Percentiles rank a stretch among this genome's conserved stretches.
Conservation (phyloP, 192 early-diverging fungal species). For the Mortierella hygrophila region DNA sequence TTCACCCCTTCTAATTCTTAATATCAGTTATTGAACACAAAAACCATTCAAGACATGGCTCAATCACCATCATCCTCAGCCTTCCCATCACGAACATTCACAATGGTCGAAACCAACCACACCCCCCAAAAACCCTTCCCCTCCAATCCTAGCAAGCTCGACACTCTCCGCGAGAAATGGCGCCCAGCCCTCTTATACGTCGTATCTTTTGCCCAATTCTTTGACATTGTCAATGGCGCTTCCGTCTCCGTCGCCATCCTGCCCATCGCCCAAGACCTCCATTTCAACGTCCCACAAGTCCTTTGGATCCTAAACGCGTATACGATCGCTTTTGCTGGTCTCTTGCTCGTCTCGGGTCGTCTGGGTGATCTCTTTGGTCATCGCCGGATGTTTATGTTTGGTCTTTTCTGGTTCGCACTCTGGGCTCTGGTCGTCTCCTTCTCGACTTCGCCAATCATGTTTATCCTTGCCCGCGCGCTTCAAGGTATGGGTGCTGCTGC, state of each 20-base stretch:
- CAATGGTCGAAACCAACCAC: not conserved
- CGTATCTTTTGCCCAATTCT: constrained; percentile 40
- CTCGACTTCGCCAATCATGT: constrained; percentile 40
- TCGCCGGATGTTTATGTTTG: constrained; percentile 45
- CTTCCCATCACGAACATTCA: not conserved
- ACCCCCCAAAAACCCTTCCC: not conserved
- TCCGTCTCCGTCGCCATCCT: constrained; percentile 45
- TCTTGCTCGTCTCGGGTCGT: constrained; percentile 49
- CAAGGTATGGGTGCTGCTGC: constrained; percentile 49
- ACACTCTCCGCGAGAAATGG: constrained; percentile 15
- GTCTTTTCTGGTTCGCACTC: constrained; percentile 43
- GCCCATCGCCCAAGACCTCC: constrained; percentile 38
- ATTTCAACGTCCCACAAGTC: constrained; percentile 29
- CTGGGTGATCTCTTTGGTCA: constrained; percentile 58
- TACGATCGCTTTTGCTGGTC: constrained; percentile 47
- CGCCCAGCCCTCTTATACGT: constrained; percentile 31
- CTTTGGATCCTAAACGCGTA: constrained; percentile 53
- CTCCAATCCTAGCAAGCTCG: not conserved
- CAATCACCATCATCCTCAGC: not conserved
- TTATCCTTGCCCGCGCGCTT: constrained; percentile 46
- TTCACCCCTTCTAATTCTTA: not conserved
- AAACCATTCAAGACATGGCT: not conserved
- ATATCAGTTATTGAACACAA: not conserved
- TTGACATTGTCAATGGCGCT: constrained; percentile 49
- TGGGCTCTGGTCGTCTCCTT: constrained; percentile 49